Base-by-base conservation (phyloP, 2,329 filamentous ascomycete species). In the Calonectria crousiana region DNA sequence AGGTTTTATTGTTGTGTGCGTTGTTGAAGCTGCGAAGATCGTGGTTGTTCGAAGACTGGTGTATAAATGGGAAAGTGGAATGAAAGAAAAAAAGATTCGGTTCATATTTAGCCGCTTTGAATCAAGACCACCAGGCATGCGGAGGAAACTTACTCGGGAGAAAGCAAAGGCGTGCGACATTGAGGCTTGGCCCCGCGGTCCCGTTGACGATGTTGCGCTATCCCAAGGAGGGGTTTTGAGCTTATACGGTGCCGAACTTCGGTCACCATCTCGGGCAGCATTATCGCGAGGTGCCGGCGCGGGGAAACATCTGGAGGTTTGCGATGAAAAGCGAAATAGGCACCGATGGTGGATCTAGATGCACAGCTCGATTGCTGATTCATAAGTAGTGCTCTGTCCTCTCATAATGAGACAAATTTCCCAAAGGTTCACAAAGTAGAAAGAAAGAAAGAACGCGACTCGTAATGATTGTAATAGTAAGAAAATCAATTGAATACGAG, bases 231-330 rank as follows among this genome's bases (percentile, higher is more conserved):
- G 70, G 70, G 38, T 52, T 60, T 20, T 6, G 56, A 53, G 32
- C 23, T 41, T n/a, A 14, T 34, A 44, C 62, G 72, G 56, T 38
- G 26, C 72, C 73, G 71, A 66, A 36, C 68, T 74, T 53, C 62
- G 34, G 28, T 36, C 38, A 23, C 62, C 73, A 64, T 71, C 79
- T 81, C 79, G 79, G 79, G 41, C 51, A 71, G 32, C 52, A 79
- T 80, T 81, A 51, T 74, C 72, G 77, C 79, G 79, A 80, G 69
- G 56, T 74, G 53, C 78, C 78, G 78, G 77, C 72, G 78, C 77
- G 71, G 77, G 69, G 20, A 58, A 56, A 34, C 18, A n/a, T 62
- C 38, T 13, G 44, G 32, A 60, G 69, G 65, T 58, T 58, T 20
- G 41, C 60, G n/a, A 32, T 4, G 44, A 13, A 74, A 36, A 51